Base-by-base conservation (phyloP, 495 filamentous ascomycete genomes). In the Cudoniella acicularis region DNA sequence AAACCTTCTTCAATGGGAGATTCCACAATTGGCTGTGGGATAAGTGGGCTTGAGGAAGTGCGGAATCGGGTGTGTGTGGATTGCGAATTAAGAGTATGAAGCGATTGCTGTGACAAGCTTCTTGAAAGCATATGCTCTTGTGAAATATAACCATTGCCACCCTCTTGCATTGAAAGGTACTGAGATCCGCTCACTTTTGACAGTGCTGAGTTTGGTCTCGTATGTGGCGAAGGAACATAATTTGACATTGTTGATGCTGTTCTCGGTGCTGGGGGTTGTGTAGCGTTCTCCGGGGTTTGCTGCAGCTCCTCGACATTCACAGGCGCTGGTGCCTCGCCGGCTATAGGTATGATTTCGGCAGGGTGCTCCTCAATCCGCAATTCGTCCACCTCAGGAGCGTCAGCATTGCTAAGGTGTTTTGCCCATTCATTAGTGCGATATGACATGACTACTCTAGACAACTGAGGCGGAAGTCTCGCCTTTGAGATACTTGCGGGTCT, bases 391-490 rank as follows among this genome's bases (percentile, higher is more conserved):
- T 89, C 85, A 22, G 91, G 92, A 2, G 71, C 73, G 17, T 96
- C 93, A 3, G 93, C 93, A 43, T 79, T 72, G 25, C 85, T 82
- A 18, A 96, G 74, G 71, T 96, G 91, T 66, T 96, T 96, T 0
- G 92, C 91, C 93, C 93, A 98, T 74, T 98, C 92, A 63, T 96
- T 96, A 3, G 92, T 97, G 48, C 93, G 83, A 64, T 94, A 97
- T 0, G 86, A 88, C 66, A 88, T 77, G 0, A 91, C 84, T 10
- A 96, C 77, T 53, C 78, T 86, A 1, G 92, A 92, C n/a, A 85
- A 50, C 18, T 75, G 76, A 2, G 71, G 63, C 2, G 84, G 83
- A 2, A 87, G 72, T 25, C 76, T 75, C 1, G 75, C 75, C 54
- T 73, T 78, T 4, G 73, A 75, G 10, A 81, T 67, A 30, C 74